Evolutionary conservation across 2,329 filamentous ascomycete species (phyloP), one percentile per base, ranked within the genome.

Genomic region (Talaromyces sp.): DNA sequence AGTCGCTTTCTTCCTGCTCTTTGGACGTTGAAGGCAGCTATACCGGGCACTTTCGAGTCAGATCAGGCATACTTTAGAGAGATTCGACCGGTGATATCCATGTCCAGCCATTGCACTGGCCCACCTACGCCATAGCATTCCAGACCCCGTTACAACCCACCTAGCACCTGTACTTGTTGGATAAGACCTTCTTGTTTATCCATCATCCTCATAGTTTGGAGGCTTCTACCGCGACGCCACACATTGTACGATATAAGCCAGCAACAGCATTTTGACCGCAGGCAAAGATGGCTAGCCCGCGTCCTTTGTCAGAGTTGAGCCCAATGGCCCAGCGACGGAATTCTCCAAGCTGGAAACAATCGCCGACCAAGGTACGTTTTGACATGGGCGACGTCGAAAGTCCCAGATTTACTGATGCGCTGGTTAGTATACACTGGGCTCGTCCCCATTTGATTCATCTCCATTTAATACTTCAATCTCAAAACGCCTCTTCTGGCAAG

Each of bases 401-500:
- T 56, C 60, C 27, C 59, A 67, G 64, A 66, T 59, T 24, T 27
- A 16, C 37, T 65, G 27, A 65, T 24, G 19, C n/a, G 10, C 31
- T 58, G 24, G 90, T 86, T 90, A 93, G 81, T 85, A 87, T 78
- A 80, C 85, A 67, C 82, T 89, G 67, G 87, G 94, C 75, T 90
- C 90, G 11, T 94, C 92, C 64, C 90, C 91, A 72, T 93, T 93
- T 82, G 91, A 95, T 78, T 89, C 91, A 35, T 96, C 93, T 27
- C 92, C 93, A 31, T 85, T 90, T 70, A 82, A 80, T 68, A 74
- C 79, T 35, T 76, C 81, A 67, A 84, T 88, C 56, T 96, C 93
- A 52, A 92, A 93, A 62, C 91, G 91, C 69, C 82, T 92, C 65
- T 97, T 97, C 81, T 98, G 95, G 95, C 92, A 96, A 74, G 85